These are phyloP conservation scores for Entrophospora sp. DNA, from an alignment of 192 early-diverging fungal genomes.

Conservation along the genomic window DNA sequence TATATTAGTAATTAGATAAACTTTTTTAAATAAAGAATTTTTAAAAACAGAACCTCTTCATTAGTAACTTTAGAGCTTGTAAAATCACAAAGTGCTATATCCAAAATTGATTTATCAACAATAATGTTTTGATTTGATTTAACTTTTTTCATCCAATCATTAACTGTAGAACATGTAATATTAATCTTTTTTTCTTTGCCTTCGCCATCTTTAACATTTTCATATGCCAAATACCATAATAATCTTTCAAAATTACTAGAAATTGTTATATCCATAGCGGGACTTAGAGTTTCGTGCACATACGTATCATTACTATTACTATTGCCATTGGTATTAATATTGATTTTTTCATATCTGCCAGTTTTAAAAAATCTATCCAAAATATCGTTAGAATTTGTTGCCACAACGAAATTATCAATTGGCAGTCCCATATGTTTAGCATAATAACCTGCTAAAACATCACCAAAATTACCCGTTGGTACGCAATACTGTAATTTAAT, in stretches of 20 bases:
- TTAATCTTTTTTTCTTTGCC: constrained; percentile 35
- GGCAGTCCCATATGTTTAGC: constrained; percentile 89
- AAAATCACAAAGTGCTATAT: constrained; percentile 61
- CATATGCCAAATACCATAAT: constrained; percentile 81
- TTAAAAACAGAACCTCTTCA: constrained; percentile 36
- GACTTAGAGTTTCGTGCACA: constrained; percentile 72
- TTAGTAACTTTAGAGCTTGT: constrained; percentile 68
- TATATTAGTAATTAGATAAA: constrained; percentile 12
- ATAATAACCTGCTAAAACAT: constrained; percentile 87
- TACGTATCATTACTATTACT: no score
- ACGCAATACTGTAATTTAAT: constrained; percentile 68
- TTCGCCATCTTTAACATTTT: constrained; percentile 35
- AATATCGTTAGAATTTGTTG: constrained; percentile 99
- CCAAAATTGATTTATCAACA: constrained; percentile 51
- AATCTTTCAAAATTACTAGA: constrained; percentile 97
- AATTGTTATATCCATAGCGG: constrained; percentile 97
- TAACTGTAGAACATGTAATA: constrained; percentile 50
- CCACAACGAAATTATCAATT: constrained; percentile 66
- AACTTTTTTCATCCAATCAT: constrained; percentile 72
- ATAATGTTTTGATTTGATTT: constrained; percentile 62
- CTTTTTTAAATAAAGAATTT: neutral
- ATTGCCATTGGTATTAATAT: constrained; percentile 28
- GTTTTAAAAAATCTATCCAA: constrained; percentile 87
- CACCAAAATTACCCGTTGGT: constrained; percentile 98
- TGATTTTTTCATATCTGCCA: constrained; percentile 73